A percentile compares a stretch with the other conserved stretches of the same genome.
phyloP scores from a whole-genome alignment of 2,329 filamentous ascomycete species.

The Septoria linicola region DNA sequence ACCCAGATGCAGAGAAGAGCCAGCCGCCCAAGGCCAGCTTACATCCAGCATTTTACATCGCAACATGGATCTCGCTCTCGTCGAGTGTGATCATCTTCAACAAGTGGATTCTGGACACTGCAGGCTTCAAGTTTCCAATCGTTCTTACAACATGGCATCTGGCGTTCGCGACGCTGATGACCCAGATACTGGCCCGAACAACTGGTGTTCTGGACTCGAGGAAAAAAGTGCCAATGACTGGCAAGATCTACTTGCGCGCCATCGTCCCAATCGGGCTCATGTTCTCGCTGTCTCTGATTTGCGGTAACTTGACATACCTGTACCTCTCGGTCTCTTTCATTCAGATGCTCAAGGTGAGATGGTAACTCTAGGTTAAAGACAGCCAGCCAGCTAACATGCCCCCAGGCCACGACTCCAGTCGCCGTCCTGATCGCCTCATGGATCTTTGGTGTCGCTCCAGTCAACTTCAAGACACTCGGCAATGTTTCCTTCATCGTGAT shows the following conservation, averaged over 20 bases:
- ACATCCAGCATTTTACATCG: conserved; percentile 84
- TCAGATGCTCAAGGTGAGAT: conserved; percentile 89
- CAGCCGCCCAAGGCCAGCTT: conserved; percentile 63
- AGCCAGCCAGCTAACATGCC: conserved; percentile 11
- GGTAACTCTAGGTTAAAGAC: not conserved
- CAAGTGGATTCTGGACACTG: conserved; percentile 92
- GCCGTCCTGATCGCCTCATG: conserved; percentile 88
- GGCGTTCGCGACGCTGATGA: conserved; percentile 88
- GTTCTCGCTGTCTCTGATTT: conserved; percentile 95
- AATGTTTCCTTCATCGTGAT: conserved; percentile 95
- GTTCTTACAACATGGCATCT: conserved; percentile 96
- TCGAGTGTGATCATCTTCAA: conserved; percentile 98
- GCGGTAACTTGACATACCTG: conserved; percentile 91
- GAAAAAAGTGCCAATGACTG: conserved; percentile 96
- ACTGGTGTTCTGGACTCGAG: conserved; percentile 88
- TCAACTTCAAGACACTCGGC: conserved; percentile 80
- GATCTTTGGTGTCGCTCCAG: conserved; percentile 78
- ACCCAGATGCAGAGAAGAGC: conserved; percentile 69
- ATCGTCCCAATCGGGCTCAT: conserved; percentile 94
- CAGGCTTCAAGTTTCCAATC: conserved; percentile 71
- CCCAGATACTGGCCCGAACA: conserved; percentile 86
- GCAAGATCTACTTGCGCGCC: conserved; percentile 84
- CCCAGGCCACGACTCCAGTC: conserved; percentile 86
- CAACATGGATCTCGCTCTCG: conserved; percentile 84
- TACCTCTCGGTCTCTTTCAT: conserved; percentile 96